Percentiles rank a stretch among this genome's conserved stretches.
Conservation (phyloP, 169 alveolate species). For the Plasmodium billcollinsi region DNA sequence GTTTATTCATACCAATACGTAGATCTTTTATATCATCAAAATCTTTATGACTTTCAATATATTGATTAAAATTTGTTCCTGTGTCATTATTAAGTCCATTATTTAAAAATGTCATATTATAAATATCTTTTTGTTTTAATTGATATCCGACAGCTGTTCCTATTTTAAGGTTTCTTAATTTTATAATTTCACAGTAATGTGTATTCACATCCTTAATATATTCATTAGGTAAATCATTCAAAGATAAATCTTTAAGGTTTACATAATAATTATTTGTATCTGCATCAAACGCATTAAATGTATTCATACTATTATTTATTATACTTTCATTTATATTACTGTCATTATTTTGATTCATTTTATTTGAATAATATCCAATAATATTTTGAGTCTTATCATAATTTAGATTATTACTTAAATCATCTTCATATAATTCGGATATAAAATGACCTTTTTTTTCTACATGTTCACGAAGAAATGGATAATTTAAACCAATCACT, state of each 20-base stretch:
- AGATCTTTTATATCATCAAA: slow-evolving; percentile 61
- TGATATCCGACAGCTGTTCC: slow-evolving; percentile 75
- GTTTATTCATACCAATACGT: slow-evolving; percentile 23
- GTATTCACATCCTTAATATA: slow-evolving; percentile 66
- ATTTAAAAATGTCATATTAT: slow-evolving; percentile 58
- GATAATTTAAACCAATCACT: slow-evolving; percentile 83
- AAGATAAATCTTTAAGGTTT: slow-evolving; percentile 48
- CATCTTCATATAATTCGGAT: slow-evolving; percentile 38
- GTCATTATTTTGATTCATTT: slow-evolving; percentile 23
- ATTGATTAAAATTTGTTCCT: slow-evolving; percentile 27
- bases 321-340: slow-evolving; percentile 34
- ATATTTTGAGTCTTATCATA: slow-evolving; percentile 52
- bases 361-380: slow-evolving; percentile 39
- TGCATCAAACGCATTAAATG: slow-evolving; percentile 1
- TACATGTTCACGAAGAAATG: slow-evolving; percentile 43
- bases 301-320: slow-evolving; percentile 12
- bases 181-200: slow-evolving; percentile 64
- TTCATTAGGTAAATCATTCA: slow-evolving; percentile 52
- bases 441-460: slow-evolving; percentile 25
- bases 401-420: slow-evolving; percentile 22
- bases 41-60: slow-evolving; percentile 35
- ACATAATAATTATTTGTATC: slow-evolving; percentile 24
- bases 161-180: slow-evolving; percentile 56
- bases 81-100: slow-evolving; percentile 69
- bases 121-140: slow-evolving; percentile 40